Evolutionary conservation across 768 basidiomycete genomes (phyloP).

Genomic region (Tremella fuciformis): DNA sequence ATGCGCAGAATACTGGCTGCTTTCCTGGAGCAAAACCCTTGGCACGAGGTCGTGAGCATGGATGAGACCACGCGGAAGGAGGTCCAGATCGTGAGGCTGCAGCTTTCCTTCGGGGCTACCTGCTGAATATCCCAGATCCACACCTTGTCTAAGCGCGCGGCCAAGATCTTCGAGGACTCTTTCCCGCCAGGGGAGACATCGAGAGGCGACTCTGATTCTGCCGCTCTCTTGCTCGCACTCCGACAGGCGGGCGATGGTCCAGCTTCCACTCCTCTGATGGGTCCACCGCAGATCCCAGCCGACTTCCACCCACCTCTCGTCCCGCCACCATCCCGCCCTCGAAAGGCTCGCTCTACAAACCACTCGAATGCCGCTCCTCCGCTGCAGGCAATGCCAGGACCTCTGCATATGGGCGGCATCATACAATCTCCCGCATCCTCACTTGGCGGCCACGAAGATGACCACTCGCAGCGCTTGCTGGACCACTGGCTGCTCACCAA

Average conservation of each 20-base stretch:
- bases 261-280: not conserved
- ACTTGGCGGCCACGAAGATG: constrained; percentile 35
- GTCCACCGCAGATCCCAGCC: not conserved
- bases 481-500: constrained; percentile 51
- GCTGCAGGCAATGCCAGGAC: not conserved
- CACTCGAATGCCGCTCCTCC: not conserved
- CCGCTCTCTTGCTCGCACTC: constrained; percentile 40
- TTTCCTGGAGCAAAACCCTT: constrained; percentile 48
- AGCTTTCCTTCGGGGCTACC: not conserved
- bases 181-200: constrained; percentile 33
- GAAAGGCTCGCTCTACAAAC: not conserved
- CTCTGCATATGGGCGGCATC: not conserved
- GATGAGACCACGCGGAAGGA: constrained; percentile 50
- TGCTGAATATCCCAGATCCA: constrained; percentile 35
- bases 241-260: constrained; percentile 37
- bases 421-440: constrained; percentile 4
- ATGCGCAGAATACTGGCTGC: constrained; percentile 49
- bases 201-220: constrained; percentile 41
- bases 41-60: constrained; percentile 33
- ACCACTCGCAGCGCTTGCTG: constrained; percentile 48
- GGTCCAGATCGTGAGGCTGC: constrained; percentile 43
- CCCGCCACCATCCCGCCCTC: constrained; percentile 3
- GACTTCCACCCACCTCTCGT: constrained; percentile 1
- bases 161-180: constrained; percentile 42
- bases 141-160: constrained; percentile 47